Evolutionary conservation across 2,329 filamentous ascomycete genomes (phyloP).

Genomic region (Thelonectria rubi): DNA sequence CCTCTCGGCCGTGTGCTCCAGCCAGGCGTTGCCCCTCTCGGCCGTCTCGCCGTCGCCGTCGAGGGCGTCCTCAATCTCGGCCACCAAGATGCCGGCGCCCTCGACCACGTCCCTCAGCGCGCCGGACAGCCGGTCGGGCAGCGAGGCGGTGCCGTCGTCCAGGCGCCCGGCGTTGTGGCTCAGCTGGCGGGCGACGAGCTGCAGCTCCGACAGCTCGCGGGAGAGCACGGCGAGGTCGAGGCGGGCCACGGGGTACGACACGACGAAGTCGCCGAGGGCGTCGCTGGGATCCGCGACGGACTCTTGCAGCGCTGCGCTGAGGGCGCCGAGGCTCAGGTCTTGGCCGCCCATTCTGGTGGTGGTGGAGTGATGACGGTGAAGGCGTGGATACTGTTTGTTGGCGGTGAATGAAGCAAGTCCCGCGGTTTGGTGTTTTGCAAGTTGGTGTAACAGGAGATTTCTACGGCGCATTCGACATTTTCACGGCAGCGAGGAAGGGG

Average conservation of each 20-base stretch:
- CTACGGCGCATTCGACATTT: not conserved
- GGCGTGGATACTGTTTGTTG: not conserved
- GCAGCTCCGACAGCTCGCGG: slow-evolving; percentile 42
- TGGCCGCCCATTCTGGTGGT: slow-evolving; percentile 5
- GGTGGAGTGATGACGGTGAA: slow-evolving; percentile 19
- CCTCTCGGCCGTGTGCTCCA: slow-evolving; percentile 39
- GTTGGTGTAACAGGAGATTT: too few relatives aligned
- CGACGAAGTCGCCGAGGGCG: slow-evolving; percentile 38
- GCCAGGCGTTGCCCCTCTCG: slow-evolving; percentile 28
- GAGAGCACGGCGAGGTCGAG: slow-evolving; percentile 37
- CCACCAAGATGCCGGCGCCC: slow-evolving; percentile 30
- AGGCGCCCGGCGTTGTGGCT: slow-evolving; percentile 36
- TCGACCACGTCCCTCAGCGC: slow-evolving; percentile 33
- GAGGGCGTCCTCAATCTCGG: slow-evolving; percentile 38
- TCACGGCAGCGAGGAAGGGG: slow-evolving; percentile 14
- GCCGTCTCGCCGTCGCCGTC: slow-evolving; percentile 24
- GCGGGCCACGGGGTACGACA: slow-evolving; percentile 37
- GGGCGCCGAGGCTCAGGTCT: slow-evolving; percentile 29
- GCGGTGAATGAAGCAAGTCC: not conserved
- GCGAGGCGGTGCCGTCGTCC: slow-evolving; percentile 22
- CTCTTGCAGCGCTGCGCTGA: slow-evolving; percentile 36
- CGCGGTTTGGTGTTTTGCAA: too few relatives aligned
- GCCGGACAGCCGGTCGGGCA: slow-evolving; percentile 26
- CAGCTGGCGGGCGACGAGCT: slow-evolving; percentile 40
- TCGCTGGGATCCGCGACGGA: slow-evolving; percentile 32